phyloP scores from a whole-genome alignment of 768 basidiomycete genomes.

The Arthromyces matolae region DNA sequence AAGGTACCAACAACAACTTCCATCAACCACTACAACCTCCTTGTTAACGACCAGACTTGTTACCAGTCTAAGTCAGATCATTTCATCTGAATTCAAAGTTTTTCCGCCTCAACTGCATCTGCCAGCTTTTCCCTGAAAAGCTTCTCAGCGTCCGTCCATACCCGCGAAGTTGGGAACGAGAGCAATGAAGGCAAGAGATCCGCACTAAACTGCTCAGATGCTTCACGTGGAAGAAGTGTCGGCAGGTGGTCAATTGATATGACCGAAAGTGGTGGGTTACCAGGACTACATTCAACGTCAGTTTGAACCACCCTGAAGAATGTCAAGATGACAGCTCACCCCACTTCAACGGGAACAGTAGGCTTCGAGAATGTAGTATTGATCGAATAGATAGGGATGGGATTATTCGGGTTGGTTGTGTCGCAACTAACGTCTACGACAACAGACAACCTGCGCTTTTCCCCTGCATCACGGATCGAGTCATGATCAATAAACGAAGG shows the following conservation, averaged over 20 bases:
- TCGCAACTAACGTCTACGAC: constrained; percentile 99
- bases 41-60: constrained; percentile 13
- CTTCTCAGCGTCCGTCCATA: constrained; percentile 87
- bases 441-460: constrained; percentile 62
- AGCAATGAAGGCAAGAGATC: constrained; percentile 85
- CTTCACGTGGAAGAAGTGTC: constrained; percentile 90
- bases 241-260: constrained; percentile 97
- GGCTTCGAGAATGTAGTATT: constrained; percentile 94
- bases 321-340: constrained; percentile 45
- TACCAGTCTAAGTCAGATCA: too few species aligned
- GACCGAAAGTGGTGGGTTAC: constrained; percentile 70
- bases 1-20: too few species aligned
- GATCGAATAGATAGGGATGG: constrained; percentile 89
- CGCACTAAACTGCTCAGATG: constrained; percentile 91
- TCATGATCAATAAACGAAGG: constrained; percentile 78
- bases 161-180: constrained; percentile 73
- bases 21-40: neutral
- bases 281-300: constrained; percentile 36
- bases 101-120: constrained; percentile 40
- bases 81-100: too few species aligned
- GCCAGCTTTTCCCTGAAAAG: constrained; percentile 62
- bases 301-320: neutral
- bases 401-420: constrained; percentile 98
- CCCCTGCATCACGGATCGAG: constrained; percentile 70
- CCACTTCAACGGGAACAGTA: constrained; percentile 81